Evolutionary conservation across 2,329 filamentous ascomycete genomes (phyloP), one percentile per base, ranked within the genome.

Genomic region (Alternaria brassicae): DNA sequence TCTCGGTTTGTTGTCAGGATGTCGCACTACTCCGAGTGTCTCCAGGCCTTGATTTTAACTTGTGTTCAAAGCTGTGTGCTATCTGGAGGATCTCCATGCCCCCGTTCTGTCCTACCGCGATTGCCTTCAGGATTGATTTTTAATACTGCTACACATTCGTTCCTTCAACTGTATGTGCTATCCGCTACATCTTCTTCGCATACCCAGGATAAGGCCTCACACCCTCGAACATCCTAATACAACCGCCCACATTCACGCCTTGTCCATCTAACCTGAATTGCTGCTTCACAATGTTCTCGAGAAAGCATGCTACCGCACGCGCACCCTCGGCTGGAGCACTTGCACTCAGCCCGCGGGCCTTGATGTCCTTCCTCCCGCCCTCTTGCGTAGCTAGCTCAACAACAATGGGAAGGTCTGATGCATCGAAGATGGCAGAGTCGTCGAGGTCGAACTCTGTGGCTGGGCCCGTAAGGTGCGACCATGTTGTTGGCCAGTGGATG

Each of bases 401-500:
- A 12, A 75, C 36, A 10, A 63, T 34, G 0, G 72, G 66, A 5
- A 74, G 25, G 42, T 74, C 73, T 0, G 62, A 60, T 19, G 61
- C 72, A 37, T 74, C 71, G 8, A 74, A 67, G 4, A 70, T 53
- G 1, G 50, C 68, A 1, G 61, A 60, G 30, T 67, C 30, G 3
- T 60, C n/a, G 28, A 72, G 56, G 27, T 72, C 69, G 42, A 63
- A 72, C 41, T 75, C 72, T 0, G 66, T 66, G 1, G 61, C 60
- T 2, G 42, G 54, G 8, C 71, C 69, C 0, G 37, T 55, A 19
- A 74, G 60, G 2, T 65, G 49, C 3, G 45, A 32, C 68, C 67
- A 72, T 25, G 93, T 95, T 52, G 89, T 87, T 66, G 89, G 90
- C 69, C 87, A 88, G 72, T 97, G 91, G 80, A 97, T 93, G 79